These are phyloP conservation scores for Bolboschoenoplectus hybrid DNA, from an alignment of 202 grass and related monocot genomes.

Conservation along the genomic window DNA sequence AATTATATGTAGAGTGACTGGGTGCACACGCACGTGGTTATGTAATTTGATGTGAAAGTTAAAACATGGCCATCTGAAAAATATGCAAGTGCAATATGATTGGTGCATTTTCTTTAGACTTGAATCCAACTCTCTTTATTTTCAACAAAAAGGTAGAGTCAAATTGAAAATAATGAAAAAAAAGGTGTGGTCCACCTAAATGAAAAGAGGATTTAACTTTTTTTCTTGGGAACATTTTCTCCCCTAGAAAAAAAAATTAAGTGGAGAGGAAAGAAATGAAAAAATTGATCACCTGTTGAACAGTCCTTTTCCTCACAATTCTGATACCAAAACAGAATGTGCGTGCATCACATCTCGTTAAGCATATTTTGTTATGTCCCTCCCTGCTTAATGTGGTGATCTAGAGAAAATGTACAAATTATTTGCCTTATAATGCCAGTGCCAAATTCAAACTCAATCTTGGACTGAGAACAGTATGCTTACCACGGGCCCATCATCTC, in stretches of 20 bases:
- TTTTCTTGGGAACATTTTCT: conserved; percentile 35
- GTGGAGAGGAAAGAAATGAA: conserved; percentile 29
- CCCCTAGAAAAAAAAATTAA: neutral
- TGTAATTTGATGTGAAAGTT: neutral
- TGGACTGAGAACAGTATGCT: conserved; percentile 44
- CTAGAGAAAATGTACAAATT: conserved; percentile 48
- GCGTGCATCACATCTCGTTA: conserved; percentile 76
- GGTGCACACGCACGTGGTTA: neutral
- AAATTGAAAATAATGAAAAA: neutral
- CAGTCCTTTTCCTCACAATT: conserved; percentile 64
- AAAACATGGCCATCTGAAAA: conserved; percentile 19
- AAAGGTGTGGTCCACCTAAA: neutral
- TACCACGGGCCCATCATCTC: conserved; percentile 94
- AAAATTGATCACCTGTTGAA: conserved; percentile 55
- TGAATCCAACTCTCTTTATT: neutral
- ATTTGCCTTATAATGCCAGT: conserved; percentile 17
- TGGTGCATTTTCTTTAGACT: neutral
- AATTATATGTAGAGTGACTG: neutral
- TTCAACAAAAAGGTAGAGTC: neutral
- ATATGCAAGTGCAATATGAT: neutral
- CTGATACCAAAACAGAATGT: conserved; percentile 96
- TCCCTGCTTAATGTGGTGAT: conserved; percentile 81
- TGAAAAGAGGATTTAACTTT: neutral
- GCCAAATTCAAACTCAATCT: neutral
- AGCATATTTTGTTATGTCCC: conserved; percentile 87